Evolutionary conservation across 257 asterid genomes (phyloP).

Genomic region (Nicotiana obtusifolia): DNA sequence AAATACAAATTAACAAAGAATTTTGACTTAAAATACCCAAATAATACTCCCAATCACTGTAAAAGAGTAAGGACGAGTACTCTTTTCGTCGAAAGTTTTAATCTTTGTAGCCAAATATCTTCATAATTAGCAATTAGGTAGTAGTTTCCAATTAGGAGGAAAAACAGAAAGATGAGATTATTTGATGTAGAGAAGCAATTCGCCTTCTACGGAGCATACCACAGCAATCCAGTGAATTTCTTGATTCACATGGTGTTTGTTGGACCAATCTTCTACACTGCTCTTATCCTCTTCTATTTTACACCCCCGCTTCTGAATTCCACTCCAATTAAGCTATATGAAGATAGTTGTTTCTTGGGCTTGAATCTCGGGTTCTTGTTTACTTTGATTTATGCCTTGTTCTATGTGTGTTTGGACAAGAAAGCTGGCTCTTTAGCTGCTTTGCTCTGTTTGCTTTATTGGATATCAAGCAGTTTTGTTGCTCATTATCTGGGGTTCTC

Average conservation of each 20-base stretch:
- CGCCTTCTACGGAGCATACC: conserved; percentile 91
- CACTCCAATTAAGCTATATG: conserved; percentile 33
- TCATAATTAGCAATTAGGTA: not conserved
- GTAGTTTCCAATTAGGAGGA: not conserved
- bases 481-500: conserved; percentile 59
- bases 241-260: conserved; percentile 74
- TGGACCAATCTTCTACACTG: conserved; percentile 72
- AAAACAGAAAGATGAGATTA: conserved; percentile 42
- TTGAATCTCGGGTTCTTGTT: conserved; percentile 65
- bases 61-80: not conserved
- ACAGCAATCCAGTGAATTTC: conserved; percentile 68
- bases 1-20: no score
- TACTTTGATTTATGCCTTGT: conserved; percentile 49
- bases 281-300: conserved; percentile 54
- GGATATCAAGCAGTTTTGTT: conserved; percentile 70
- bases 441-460: conserved; percentile 48
- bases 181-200: conserved; percentile 83
- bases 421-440: conserved; percentile 93
- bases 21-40: no score
- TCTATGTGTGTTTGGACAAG: conserved; percentile 61
- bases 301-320: conserved; percentile 48
- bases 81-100: not conserved
- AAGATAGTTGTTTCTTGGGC: conserved; percentile 29
- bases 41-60: not conserved
- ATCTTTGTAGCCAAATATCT: not conserved